Evolutionary conservation across 345 rosid species (phyloP), one percentile per base, ranked within the genome.

Genomic region (Arabidopsis suecica): DNA sequence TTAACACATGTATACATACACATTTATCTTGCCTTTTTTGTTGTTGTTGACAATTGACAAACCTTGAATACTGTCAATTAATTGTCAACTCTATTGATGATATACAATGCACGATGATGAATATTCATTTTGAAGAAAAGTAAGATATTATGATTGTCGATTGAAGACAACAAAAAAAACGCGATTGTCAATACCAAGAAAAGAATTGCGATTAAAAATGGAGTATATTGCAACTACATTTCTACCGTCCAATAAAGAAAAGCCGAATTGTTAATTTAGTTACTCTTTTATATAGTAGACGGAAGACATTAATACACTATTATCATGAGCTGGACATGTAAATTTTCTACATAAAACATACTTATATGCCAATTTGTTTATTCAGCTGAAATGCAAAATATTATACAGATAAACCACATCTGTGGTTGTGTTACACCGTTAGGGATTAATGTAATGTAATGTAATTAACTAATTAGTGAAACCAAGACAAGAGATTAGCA

Each of bases 61-160:
- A 73, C 12, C 57, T 44, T 23, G 38, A 64, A 55, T 33, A 20
- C 12, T 32, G 64, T 73, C 64, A 63, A 20, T 20, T 20, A 53
- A 53, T 34, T 42, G 71, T 54, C 77, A 64, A 54, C n/a, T 18
- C 44, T 40, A 42, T 33, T 72, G 44, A 53, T 72, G 44, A 64
- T 64, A 32, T 72, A 13, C 37, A 22, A 18, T 62, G 12, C 10
- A 53, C 44, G 41, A 41, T 41, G 62, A 12, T 53, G 56, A 42
- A 63, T 42, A 62, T 63, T 53, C 69, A 53, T 41, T 63, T 23
- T 5, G 12, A 23, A 6, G 37, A 48, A 50, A 37, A 38, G 32
- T 40, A 49, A 16, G 48, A 62, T 23, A 62, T 23, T 38, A 20
- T 59, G 41, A 51, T 40, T 5, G 38, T 40, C 45, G 22, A 40